Evolutionary conservation across 2,329 filamentous ascomycete species (phyloP).

Genomic region (Purpureocillium lavendulum): DNA sequence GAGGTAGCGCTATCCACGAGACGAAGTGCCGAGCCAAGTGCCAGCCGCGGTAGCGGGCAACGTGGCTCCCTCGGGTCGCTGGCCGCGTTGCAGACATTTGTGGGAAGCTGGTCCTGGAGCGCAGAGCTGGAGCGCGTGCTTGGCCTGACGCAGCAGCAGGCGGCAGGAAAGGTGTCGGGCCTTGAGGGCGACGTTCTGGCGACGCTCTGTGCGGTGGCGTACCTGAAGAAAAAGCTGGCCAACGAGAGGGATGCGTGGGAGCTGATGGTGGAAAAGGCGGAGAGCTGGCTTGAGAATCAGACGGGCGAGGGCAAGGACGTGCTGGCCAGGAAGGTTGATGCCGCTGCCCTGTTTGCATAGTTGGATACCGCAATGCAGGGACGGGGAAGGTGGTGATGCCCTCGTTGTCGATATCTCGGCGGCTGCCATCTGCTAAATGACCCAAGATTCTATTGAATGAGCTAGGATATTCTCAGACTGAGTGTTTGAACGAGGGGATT

Average conservation of each 20-base stretch:
- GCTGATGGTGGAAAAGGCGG: constrained; percentile 53
- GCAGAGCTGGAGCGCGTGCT: constrained; percentile 17
- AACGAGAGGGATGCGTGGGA: constrained; percentile 51
- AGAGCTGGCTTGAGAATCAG: constrained; percentile 33
- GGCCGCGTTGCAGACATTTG: constrained; percentile 41
- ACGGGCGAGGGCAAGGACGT: constrained; percentile 7
- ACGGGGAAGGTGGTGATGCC: no score
- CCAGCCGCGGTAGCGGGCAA: not conserved
- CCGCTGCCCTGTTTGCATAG: constrained; percentile 1
- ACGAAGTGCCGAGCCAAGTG: not conserved
- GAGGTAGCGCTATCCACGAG: not conserved
- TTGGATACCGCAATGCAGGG: no score
- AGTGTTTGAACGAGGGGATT: no score
- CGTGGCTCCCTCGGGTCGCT: constrained; percentile 18
- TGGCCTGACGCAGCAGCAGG: constrained; percentile 9
- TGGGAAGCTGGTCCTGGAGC: constrained; percentile 22
- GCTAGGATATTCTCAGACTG: no score
- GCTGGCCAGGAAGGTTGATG: constrained; percentile 10
- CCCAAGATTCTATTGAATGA: no score
- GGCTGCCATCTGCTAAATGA: no score
- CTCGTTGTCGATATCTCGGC: no score
- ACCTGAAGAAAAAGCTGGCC: constrained; percentile 34
- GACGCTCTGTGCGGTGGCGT: constrained; percentile 20
- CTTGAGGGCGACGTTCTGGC: constrained; percentile 12
- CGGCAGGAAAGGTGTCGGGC: constrained; percentile 3